Conservation (phyloP, 2,329 filamentous ascomycete genomes). For the Botrytis fabae region DNA sequence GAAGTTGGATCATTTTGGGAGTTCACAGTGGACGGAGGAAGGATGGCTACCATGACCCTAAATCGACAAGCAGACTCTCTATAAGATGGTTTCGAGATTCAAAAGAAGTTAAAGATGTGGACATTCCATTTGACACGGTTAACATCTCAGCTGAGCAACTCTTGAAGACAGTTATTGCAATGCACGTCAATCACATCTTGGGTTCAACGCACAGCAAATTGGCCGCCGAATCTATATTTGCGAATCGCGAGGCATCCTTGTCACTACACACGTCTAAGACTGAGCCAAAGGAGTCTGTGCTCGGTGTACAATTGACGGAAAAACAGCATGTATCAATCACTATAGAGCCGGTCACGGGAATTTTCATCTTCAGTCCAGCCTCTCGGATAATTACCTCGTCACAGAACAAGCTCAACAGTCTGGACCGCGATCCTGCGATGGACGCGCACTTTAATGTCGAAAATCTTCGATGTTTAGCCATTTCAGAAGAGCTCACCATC, state of each 20-base stretch:
- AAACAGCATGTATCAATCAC: slow-evolving; percentile 60
- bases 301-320: slow-evolving; percentile 70
- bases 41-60: slow-evolving; percentile 45
- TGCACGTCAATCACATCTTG: slow-evolving; percentile 72
- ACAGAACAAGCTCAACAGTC: slow-evolving; percentile 65
- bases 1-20: slow-evolving; percentile 90
- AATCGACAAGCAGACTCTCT: slow-evolving; percentile 55
- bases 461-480: slow-evolving; percentile 59
- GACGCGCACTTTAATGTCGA: slow-evolving; percentile 61
- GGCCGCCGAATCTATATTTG: slow-evolving; percentile 59
- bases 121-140: slow-evolving; percentile 66
- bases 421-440: slow-evolving; percentile 54
- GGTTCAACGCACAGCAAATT: slow-evolving; percentile 64
- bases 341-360: slow-evolving; percentile 78
- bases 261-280: slow-evolving; percentile 56
- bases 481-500: slow-evolving; percentile 61
- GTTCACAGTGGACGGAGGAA: slow-evolving; percentile 64
- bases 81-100: slow-evolving; percentile 84
- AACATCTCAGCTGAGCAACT: slow-evolving; percentile 73
- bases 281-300: slow-evolving; percentile 65
- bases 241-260: slow-evolving; percentile 58
- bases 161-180: slow-evolving; percentile 71
- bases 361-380: slow-evolving; percentile 68
- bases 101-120: slow-evolving; percentile 67
- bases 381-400: slow-evolving; percentile 55